Evolutionary conservation across 345 rosid genomes (phyloP), one percentile per base, ranked within the genome.

Genomic region (Combretum micranthum): DNA sequence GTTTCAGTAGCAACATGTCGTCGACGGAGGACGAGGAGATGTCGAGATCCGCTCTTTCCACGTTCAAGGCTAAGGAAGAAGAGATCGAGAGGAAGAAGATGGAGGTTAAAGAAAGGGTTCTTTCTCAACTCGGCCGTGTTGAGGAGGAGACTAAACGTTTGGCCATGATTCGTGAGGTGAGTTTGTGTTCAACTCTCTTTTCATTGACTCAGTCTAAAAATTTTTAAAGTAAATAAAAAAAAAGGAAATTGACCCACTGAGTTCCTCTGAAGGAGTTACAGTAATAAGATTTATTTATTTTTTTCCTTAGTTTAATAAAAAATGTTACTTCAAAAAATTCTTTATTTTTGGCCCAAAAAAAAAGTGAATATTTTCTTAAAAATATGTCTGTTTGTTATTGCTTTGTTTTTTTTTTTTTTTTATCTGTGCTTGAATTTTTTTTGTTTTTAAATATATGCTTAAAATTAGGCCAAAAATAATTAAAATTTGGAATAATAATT

Each of bases 1-100:
- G 99, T 72, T 89, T 93, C 59, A 74, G 84, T 75, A 82, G 96
- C 70, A 85, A 83, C 52, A 73, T 84, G 85, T 86, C 96, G 58
- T n/a, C n/a, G 45, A 44, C 43, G 69, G 96, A 90, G 69, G 96
- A 90, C 62, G 97, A 90, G 32, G 93, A 90, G 79, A 83, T 90
- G 87, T 73, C 93, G 0, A 84, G 68, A 53, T 85, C 97, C 20
- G 93, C 93, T 13, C 93, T 90, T 18, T 81, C 93, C 16, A 76
- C 81, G 17, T 90, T 87, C 60, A 81, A 74, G 26, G 97, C 93
- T 67, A 90, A 87, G 67, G 97, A 90, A 50, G 96, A 90, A 57
- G 96, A 90, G 79, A 90, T 90, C 58, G 93, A 90, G 78, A 80
- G 61, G 84, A 85, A 79, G 69, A 90, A 73, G 69, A 62, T 64